These are phyloP conservation scores for Mycena filopes DNA, from an alignment of 768 basidiomycete species.

Conservation along the genomic window DNA sequence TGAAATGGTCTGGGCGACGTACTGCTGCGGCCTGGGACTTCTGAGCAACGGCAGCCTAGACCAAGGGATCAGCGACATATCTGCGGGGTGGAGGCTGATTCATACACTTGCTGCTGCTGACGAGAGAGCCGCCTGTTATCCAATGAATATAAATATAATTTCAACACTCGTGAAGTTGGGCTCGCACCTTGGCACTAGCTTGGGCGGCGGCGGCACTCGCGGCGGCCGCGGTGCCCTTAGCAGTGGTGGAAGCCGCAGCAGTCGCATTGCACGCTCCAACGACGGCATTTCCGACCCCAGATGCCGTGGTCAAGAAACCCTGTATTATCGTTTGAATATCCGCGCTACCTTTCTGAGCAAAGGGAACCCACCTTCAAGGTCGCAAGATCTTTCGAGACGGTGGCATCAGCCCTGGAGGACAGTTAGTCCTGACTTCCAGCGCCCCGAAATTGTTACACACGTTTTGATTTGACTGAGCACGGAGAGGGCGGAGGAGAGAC, in stretches of 20 bases:
- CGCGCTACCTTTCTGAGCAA: background rate
- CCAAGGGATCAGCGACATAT: background rate
- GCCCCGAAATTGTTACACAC: background rate
- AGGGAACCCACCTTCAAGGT: conserved; percentile 14
- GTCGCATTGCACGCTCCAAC: conserved; percentile 23
- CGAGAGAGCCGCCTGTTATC: conserved; percentile 9
- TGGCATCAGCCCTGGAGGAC: conserved; percentile 8
- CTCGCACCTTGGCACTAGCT: conserved; percentile 21
- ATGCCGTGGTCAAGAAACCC: conserved; percentile 23
- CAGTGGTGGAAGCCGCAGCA: background rate
- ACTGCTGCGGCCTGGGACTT: conserved; percentile 17
- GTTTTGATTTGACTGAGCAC: conserved; percentile 31
- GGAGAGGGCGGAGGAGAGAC: conserved; percentile 23
- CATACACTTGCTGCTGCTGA: conserved; percentile 25
- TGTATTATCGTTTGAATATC: background rate
- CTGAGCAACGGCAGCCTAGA: conserved; percentile 20
- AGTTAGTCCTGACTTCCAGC: too few relatives aligned
- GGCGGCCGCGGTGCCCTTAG: background rate
- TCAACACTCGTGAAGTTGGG: too few relatives aligned
- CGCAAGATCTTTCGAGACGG: conserved; percentile 24
- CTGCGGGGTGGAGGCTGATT: background rate
- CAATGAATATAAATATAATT: background rate
- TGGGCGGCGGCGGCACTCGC: conserved; percentile 9
- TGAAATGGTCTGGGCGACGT: background rate
- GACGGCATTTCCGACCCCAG: conserved; percentile 18